Evolutionary conservation across 2,329 filamentous ascomycete genomes (phyloP).

Genomic region (Teratosphaeria pseudoeucalypti): DNA sequence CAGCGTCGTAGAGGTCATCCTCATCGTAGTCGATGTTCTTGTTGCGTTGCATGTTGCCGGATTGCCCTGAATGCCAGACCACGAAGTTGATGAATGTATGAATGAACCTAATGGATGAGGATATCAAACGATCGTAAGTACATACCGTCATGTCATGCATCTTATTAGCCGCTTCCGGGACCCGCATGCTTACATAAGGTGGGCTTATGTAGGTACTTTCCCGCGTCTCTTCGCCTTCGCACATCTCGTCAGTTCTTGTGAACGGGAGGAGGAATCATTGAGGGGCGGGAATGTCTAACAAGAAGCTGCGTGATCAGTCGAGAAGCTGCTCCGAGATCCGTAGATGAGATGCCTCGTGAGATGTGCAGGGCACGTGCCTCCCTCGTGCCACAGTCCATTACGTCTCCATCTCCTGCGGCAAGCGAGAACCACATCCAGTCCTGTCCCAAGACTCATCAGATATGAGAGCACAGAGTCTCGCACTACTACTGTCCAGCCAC

Average conservation of each 20-base stretch:
- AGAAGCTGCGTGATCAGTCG: not conserved
- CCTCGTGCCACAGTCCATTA: not conserved
- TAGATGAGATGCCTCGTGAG: not conserved
- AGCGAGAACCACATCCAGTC: not conserved
- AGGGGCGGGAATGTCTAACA: no score
- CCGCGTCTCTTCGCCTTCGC: not conserved
- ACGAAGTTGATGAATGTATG: no score
- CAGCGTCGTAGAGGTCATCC: conserved; percentile 44
- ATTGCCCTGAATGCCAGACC: not conserved
- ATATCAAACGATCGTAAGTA: no score
- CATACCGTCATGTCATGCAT: no score
- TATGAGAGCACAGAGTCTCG: not conserved
- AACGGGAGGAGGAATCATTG: no score
- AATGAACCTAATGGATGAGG: no score
- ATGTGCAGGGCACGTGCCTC: not conserved
- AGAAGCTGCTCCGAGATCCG: not conserved
- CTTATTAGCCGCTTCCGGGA: not conserved
- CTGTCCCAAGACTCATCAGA: not conserved
- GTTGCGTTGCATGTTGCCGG: conserved; percentile 30
- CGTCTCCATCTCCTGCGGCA: not conserved
- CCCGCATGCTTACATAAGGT: not conserved
- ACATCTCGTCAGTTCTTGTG: no score
- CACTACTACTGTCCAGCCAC: not conserved
- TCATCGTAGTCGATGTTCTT: conserved; percentile 40
- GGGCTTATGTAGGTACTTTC: not conserved